Percentiles rank a stretch among this genome's conserved stretches.
Conservation (phyloP, 2,329 filamentous ascomycete genomes). For the Lasiodiplodia citricola region DNA sequence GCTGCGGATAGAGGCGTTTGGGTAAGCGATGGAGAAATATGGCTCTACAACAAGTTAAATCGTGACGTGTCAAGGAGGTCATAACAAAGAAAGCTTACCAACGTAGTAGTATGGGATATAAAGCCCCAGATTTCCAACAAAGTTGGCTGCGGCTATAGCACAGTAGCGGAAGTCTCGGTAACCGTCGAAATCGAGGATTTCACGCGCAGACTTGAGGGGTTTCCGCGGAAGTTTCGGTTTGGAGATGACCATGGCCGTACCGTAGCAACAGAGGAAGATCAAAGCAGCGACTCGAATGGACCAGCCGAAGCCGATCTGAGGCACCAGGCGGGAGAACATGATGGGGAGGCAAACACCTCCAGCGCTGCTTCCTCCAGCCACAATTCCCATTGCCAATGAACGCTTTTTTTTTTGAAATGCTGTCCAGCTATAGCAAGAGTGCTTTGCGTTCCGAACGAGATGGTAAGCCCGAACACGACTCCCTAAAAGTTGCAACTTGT, state of each 20-base stretch:
- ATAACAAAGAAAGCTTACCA: background rate
- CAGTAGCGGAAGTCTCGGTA: constrained; percentile 22
- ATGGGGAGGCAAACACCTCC: constrained; percentile 24
- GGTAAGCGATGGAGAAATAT: constrained; percentile 11
- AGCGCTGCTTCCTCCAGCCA: constrained; percentile 23
- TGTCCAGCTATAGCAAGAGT: constrained; percentile 25
- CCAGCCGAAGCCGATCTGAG: constrained; percentile 25
- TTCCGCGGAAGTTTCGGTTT: constrained; percentile 3
- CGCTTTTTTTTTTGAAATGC: constrained; percentile 24
- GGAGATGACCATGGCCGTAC: constrained; percentile 18
- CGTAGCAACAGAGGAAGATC: constrained; percentile 24
- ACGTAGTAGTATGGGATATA: constrained; percentile 28
- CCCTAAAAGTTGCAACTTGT: constrained; percentile 1
- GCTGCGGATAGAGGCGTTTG: constrained; percentile 5
- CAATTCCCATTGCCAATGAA: constrained; percentile 25
- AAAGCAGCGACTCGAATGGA: constrained; percentile 21
- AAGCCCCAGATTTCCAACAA: constrained; percentile 23
- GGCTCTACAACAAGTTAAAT: background rate
- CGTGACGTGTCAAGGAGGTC: too few species aligned
- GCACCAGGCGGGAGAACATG: constrained; percentile 19
- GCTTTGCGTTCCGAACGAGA: constrained; percentile 25
- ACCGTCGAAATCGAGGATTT: constrained; percentile 26
- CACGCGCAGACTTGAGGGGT: background rate
- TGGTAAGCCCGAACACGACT: constrained; percentile 22
- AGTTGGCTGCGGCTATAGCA: constrained; percentile 22